A percentile compares a stretch with the other conserved stretches of the same genome.
These are phyloP conservation scores for Phyllosticta citribraziliensis DNA, from an alignment of 2,329 filamentous ascomycete species.

Conservation along the genomic window DNA sequence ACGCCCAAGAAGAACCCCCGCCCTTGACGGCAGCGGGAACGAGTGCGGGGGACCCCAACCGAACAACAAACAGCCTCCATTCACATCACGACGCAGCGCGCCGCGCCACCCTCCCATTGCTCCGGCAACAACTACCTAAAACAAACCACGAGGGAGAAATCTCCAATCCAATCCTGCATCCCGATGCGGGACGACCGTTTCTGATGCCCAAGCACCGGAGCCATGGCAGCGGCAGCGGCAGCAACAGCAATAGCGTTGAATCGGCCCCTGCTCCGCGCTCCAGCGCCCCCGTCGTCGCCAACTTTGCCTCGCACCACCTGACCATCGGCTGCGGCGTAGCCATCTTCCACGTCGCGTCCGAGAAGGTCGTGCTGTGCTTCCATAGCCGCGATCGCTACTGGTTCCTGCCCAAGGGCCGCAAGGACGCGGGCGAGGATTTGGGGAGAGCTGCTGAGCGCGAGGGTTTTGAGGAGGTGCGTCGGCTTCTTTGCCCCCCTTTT, in stretches of 20 bases:
- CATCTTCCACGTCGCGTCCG: conserved; percentile 40
- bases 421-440: conserved; percentile 38
- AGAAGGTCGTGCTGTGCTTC: conserved; percentile 39
- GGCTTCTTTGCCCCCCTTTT: neutral
- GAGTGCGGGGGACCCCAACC: neutral
- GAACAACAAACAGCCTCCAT: neutral
- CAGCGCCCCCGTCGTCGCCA: neutral
- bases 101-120: neutral
- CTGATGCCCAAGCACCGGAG: neutral
- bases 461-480: conserved; percentile 38
- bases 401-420: conserved; percentile 41
- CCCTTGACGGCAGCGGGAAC: neutral
- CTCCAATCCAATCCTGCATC: neutral
- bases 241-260: neutral
- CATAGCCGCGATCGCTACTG: conserved; percentile 32
- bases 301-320: conserved; percentile 4
- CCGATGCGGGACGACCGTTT: neutral
- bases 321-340: conserved; percentile 34
- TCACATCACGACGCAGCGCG: too few relatives aligned
- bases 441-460: conserved; percentile 36
- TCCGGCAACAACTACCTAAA: neutral
- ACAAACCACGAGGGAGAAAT: neutral
- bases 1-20: neutral
- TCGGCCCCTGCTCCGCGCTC: neutral
- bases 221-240: neutral